Conservation (phyloP, 495 filamentous ascomycete genomes). For the Daldinia decipiens region DNA sequence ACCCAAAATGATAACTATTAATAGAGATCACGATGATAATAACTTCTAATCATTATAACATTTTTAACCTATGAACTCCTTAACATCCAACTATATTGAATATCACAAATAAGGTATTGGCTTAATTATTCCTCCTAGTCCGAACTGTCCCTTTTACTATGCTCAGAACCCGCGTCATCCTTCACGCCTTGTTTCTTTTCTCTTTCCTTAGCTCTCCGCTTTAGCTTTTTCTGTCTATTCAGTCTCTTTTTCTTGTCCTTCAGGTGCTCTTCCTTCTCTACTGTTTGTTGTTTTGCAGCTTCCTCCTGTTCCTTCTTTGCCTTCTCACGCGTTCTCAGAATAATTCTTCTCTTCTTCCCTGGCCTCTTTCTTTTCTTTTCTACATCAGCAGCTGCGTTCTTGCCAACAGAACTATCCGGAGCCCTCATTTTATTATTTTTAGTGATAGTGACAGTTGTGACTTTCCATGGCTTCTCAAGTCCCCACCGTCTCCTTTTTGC, state of each 20-base stretch:
- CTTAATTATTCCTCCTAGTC: slow-evolving; percentile 1
- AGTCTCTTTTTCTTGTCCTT: slow-evolving; percentile 64
- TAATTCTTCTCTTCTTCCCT: slow-evolving; percentile 65
- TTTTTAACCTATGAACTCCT: not conserved
- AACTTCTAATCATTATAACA: not conserved
- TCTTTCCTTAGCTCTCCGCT: slow-evolving; percentile 60
- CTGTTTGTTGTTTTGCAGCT: slow-evolving; percentile 43
- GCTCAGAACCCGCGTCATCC: slow-evolving; percentile 33
- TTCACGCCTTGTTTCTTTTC: slow-evolving; percentile 56
- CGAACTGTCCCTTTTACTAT: slow-evolving; percentile 13
- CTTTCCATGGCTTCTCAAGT: slow-evolving; percentile 65
- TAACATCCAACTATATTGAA: not conserved
- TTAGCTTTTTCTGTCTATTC: slow-evolving; percentile 63
- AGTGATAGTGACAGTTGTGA: slow-evolving; percentile 51
- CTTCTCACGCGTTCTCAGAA: slow-evolving; percentile 53
- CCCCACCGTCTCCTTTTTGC: slow-evolving; percentile 60
- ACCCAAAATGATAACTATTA: too few relatives aligned
- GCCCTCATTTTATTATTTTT: slow-evolving; percentile 8
- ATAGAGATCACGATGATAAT: too few relatives aligned
- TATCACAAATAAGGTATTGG: too few relatives aligned
- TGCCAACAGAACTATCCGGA: slow-evolving; percentile 4
- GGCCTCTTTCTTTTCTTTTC: slow-evolving; percentile 55
- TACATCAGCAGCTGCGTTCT: slow-evolving; percentile 10
- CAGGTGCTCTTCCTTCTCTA: slow-evolving; percentile 59
- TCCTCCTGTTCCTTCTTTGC: slow-evolving; percentile 48